Percentiles rank a stretch among this genome's conserved stretches.
These are phyloP conservation scores for Elongisporangium anandrum DNA, from an alignment of 352 stramenopile genomes.

Conservation along the genomic window DNA sequence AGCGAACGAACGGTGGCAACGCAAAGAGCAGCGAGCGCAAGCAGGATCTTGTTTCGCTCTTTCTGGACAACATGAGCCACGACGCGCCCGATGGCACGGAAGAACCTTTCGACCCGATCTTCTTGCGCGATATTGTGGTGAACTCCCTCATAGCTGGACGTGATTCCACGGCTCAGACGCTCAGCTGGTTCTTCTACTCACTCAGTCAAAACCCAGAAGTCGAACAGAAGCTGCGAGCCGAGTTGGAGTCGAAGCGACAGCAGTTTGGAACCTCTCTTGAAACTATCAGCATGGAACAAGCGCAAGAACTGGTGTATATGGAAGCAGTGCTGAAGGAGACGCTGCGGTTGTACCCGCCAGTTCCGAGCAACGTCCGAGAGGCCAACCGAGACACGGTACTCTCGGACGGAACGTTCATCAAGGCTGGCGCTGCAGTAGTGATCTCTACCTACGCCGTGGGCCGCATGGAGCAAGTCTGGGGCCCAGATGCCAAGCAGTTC, in stretches of 20 bases:
- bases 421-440: slow-evolving; percentile 17
- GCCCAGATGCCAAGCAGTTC: slow-evolving; percentile 44
- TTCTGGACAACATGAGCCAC: slow-evolving; percentile 15
- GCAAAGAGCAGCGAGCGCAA: slow-evolving; percentile 5
- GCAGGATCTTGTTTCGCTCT: slow-evolving; percentile 36
- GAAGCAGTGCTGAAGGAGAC: slow-evolving; percentile 55
- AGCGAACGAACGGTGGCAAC: slow-evolving; percentile 8
- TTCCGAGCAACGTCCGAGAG: slow-evolving; percentile 35
- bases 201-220: slow-evolving; percentile 19
- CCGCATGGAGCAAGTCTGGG: slow-evolving; percentile 58
- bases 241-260: slow-evolving; percentile 17
- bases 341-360: slow-evolving; percentile 57
- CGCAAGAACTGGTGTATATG: slow-evolving; percentile 31
- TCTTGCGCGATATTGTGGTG: slow-evolving; percentile 72
- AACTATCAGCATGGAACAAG: slow-evolving; percentile 23
- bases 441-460: slow-evolving; percentile 53
- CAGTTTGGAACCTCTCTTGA: not conserved
- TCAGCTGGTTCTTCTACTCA: slow-evolving; percentile 34
- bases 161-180: slow-evolving; percentile 69
- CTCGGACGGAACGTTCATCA: slow-evolving; percentile 60
- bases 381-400: slow-evolving; percentile 38
- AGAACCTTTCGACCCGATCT: slow-evolving; percentile 20
- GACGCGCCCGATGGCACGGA: not conserved
- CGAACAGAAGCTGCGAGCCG: slow-evolving; percentile 18
- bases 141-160: slow-evolving; percentile 78